Base-by-base conservation (phyloP, 495 filamentous ascomycete genomes). In the Achaetomiella virescens region DNA sequence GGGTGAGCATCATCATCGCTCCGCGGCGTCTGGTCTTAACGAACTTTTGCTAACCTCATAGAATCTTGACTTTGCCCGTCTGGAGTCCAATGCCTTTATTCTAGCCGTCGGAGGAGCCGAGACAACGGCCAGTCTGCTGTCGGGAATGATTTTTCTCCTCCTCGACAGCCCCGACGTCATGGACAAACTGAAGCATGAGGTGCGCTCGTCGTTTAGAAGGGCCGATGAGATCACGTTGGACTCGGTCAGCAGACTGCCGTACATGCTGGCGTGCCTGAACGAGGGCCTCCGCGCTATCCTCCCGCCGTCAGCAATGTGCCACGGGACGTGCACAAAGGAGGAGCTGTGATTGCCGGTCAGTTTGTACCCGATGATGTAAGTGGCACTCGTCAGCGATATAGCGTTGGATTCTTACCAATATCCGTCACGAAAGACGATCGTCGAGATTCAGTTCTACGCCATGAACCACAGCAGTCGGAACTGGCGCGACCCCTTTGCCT, bases 281-380 rank as follows among this genome's bases (percentile, higher is more conserved):
- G 84, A 87, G 62, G 70, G n/a, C n/a, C 71, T 1, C 63, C 86
- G 53, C 75, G 84, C 3, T 70, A 82, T 59, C 80, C 83, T 5
- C 82, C 84, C 3, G 69, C 78, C 5, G 71, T 80, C 1, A 70
- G 54, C 27, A 75, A 70, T 0, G 55, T 78, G 10, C 75, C 76
- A 10, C 65, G 82, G 4, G 59, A 72, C 1, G 69, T 71, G 10
- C 75, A 77, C 9, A 59, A 66, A 20, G 70, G 65, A 0, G 82
- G 82, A 10, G 71, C 63, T 1, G 68, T 54, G 0, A 72, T 86
- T n/a, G 58, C 65, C 27, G 81, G 75, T 0, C 43, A 75, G 8
- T 77, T 73, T 9, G 70, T 76, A 4, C 72, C 71, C 18, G 73
- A 67, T 33, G 67, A 68, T 52, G 72, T 75, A 48, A 57, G 65